Base-by-base conservation (phyloP, 225 moss, liverwort and hornwort species). In the Bryum argenteum region DNA sequence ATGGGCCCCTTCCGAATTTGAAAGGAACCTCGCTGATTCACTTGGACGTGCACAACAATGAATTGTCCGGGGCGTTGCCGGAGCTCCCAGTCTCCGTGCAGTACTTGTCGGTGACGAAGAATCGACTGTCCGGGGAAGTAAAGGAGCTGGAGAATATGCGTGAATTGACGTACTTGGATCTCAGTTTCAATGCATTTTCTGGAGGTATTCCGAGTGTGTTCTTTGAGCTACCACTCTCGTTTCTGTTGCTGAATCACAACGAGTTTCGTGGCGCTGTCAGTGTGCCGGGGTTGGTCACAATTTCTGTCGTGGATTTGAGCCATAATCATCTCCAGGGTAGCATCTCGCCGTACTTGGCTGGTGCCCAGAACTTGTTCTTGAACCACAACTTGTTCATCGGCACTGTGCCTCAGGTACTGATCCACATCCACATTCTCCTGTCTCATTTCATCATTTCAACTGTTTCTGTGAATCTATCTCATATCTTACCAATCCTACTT, bases 321-420 rank as follows among this genome's bases (percentile, higher is more conserved):
- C 77, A 82, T 1, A 86, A 86, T 15, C 77, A 44, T 1, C 11
- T 86, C 59, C 71, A 82, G 38, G 86, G 86, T 15, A 54, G 59
- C 18, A 75, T 86, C 18, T 67, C 77, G 8, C 80, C 82, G 0
- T 77, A 77, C 52, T 65, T 86, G 57, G 79, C 82, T 1, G 86
- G 86, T 4, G 26, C 80, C 0, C 86, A 83, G 60, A 86, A 68
- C 80, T 80, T 86, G 72, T 83, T 80, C 38, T 11, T 86, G 10
- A 86, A 86, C 71, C 77, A 86, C 8, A 86, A 86, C 61, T 54
- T 79, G 23, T 86, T 86, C 41, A 65, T 80, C 9, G 86, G 86
- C 50, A 77, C 82, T 10, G 77, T 86, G 18, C 82, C 86, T 0
- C 82, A 86, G 86, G 86, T 85, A 47, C 4, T 47, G 33, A 33